phyloP scores from a whole-genome alignment of 345 rosid genomes.

The Brassica cretica region DNA sequence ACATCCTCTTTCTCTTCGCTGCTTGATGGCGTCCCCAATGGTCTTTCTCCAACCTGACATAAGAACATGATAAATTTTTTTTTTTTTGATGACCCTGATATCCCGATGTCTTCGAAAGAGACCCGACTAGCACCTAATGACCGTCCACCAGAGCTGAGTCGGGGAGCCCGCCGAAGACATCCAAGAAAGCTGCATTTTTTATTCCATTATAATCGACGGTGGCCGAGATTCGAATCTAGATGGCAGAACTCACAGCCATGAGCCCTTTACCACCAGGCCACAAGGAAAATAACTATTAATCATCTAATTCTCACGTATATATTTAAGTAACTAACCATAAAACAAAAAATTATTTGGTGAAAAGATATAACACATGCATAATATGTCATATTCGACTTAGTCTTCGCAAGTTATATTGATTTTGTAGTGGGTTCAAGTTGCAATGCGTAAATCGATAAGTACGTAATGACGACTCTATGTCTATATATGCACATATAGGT shows the following conservation, averaged over 20 bases:
- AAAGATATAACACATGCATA: neutral
- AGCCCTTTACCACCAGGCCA: too few species aligned
- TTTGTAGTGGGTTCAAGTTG: constrained; percentile 14
- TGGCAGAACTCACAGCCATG: too few species aligned
- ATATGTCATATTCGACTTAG: neutral
- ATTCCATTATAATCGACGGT: too few species aligned
- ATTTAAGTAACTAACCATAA: neutral
- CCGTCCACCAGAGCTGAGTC: too few species aligned
- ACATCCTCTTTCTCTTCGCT: constrained; percentile 39
- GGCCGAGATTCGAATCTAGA: too few species aligned
- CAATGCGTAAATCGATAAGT: neutral
- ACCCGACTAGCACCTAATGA: too few species aligned
- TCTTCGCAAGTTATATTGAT: neutral
- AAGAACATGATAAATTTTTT: too few species aligned
- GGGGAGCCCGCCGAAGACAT: too few species aligned
- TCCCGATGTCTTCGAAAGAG: too few species aligned
- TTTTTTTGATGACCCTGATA: too few species aligned
- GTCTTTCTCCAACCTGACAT: neutral
- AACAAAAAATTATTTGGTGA: neutral
- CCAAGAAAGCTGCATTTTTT: too few species aligned
- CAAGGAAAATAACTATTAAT: too few species aligned
- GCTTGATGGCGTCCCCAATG: neutral
- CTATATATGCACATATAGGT: neutral
- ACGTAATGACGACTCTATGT: neutral
- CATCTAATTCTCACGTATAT: neutral